Base-by-base conservation (phyloP, 2,329 filamentous ascomycete genomes). In the Pyricularia grisea region DNA sequence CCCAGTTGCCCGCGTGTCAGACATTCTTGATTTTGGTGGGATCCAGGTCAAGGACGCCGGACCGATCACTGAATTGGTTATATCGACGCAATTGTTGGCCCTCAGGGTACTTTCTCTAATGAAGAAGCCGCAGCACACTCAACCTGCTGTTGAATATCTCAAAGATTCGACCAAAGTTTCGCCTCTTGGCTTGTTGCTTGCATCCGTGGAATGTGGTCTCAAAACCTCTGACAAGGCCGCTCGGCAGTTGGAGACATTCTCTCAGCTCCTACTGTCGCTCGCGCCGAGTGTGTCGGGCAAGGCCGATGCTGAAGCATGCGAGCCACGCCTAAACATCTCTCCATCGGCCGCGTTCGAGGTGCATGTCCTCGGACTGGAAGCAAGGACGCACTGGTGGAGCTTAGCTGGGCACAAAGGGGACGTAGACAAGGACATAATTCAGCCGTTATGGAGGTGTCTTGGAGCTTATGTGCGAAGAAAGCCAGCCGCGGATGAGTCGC, bases 281-380 rank as follows among this genome's bases (percentile, higher is more conserved):
- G 86, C 88, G 31, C 90, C 91, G 0, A 90, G 87, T 73, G 81
- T 90, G n/a, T 87, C 90, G 1, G 80, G 81, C 66, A 84, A 86
- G 11, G 86, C 89, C 60, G 91, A 94, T 73, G 77, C 77, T 3
- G 72, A 81, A 1, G 87, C 87, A 0, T 74, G 78, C 4, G 85
- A 90, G 70, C 77, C 81, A 10, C 81, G 83, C 30, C 76, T 88
- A 9, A 87, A 83, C 70, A 82, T 88, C 3, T 81, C 81, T 1
- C 88, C 91, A 0, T 79, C 83, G 27, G 77, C 81, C 1, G 85
- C 86, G 1, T 84, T 93, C 67, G 83, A 86, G 71, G 76, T 93
- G 0, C 91, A 93, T 73, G 79, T 82, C 0, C 76, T 91, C 1
- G 90, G 88, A 11, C 82, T 94, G 58, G 81, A 83, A 28, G 80